Base-by-base conservation (phyloP, 2,329 filamentous ascomycete species). In the Cercospora canescens region DNA sequence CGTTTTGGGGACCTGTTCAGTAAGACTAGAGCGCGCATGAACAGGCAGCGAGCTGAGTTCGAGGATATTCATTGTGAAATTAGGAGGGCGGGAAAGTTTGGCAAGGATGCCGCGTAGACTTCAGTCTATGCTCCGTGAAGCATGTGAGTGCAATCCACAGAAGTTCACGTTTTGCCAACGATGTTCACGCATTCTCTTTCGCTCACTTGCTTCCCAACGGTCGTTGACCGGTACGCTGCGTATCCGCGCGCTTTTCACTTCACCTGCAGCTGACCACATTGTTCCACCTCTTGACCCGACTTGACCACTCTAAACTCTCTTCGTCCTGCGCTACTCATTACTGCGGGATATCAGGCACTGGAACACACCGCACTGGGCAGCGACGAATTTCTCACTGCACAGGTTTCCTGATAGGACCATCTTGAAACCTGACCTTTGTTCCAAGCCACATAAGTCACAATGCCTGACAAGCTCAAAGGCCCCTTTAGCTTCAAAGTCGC, bases 401-500 rank as follows among this genome's bases (percentile, higher is more conserved):
- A 16, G 18, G n/a, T 52, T 28, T 16, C 21, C 9, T 30, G 16
- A 8, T 16, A 39, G 39, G 34, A 9, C 18, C 4, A 18, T n/a
- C 24, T 34, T 11, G 24, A 28, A 35, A 18, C 45, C 45, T 21
- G 45, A 26, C 45, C 7, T 4, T 21, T 11, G 14, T 21, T 3
- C 45, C 45, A 50, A 28, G 6, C 45, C 45, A 50, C 45, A 50
- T 24, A 50, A 28, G 30, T n/a, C 52, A 35, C 52, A 24, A 56
- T 56, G 52, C 52, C 28, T 21, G 62, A 69, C 11, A 56, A 67
- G 48, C 55, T 65, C 69, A 34, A 35, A 37, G 28, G 64, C 60
- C 52, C 70, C 69, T 52, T 64, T 65, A 62, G 60, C 60, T 73
- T 50, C 59, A 41, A 57, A 21, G 45, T 68, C 7, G 69, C 70